These are phyloP conservation scores for Penicillium taxi DNA, from an alignment of 495 filamentous ascomycete species.

Conservation along the genomic window DNA sequence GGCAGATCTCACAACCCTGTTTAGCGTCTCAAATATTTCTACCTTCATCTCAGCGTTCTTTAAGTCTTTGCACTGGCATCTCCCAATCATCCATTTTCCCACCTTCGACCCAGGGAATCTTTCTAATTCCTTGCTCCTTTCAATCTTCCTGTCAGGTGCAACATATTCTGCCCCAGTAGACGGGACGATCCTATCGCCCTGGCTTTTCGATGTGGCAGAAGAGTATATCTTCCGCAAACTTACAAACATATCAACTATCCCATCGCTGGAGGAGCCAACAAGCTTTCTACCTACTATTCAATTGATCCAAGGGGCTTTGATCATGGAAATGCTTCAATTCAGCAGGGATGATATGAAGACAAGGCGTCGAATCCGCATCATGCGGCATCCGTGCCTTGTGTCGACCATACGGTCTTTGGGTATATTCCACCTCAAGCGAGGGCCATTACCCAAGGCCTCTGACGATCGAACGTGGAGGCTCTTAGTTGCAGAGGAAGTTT, in stretches of 20 bases:
- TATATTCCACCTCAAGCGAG: slow-evolving; percentile 23
- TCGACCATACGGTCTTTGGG: slow-evolving; percentile 29
- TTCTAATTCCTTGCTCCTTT: slow-evolving; percentile 26
- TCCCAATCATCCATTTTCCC: slow-evolving; percentile 35
- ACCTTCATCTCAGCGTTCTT: slow-evolving; percentile 33
- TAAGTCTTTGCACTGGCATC: slow-evolving; percentile 33
- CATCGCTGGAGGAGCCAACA: slow-evolving; percentile 7
- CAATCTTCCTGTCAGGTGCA: slow-evolving; percentile 31
- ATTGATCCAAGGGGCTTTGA: slow-evolving; percentile 28
- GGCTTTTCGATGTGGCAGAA: slow-evolving; percentile 32
- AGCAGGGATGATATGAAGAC: slow-evolving; percentile 26
- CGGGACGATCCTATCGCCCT: slow-evolving; percentile 15
- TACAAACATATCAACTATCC: slow-evolving; percentile 12
- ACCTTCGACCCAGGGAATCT: slow-evolving; percentile 30
- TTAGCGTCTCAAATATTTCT: slow-evolving; percentile 27
- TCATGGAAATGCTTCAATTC: slow-evolving; percentile 37
- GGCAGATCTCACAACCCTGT: slow-evolving; percentile 18
- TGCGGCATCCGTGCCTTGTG: slow-evolving; percentile 31
- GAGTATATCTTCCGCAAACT: slow-evolving; percentile 32
- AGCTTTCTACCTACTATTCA: slow-evolving; percentile 19
- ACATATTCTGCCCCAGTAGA: slow-evolving; percentile 21
- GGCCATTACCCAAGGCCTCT: slow-evolving; percentile 8
- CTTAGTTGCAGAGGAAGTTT: slow-evolving; percentile 28
- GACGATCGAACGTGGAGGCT: slow-evolving; percentile 22
- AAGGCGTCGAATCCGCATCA: slow-evolving; percentile 31